phyloP scores from a whole-genome alignment of 1,284 basidiomycete species.

The Pascua guehoae region DNA sequence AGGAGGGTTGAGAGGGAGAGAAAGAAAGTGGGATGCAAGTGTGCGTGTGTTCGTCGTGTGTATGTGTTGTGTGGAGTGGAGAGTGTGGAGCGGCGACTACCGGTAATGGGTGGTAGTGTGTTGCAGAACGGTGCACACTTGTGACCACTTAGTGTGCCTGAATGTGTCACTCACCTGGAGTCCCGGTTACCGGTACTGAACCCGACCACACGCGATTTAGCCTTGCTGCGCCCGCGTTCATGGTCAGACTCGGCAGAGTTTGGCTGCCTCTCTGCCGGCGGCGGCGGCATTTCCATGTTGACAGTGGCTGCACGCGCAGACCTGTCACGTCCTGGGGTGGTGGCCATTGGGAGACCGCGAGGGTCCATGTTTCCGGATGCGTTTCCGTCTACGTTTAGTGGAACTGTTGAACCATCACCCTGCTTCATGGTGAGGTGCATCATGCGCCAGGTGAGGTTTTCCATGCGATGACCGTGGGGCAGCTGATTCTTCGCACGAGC shows the following conservation, averaged over 20 bases:
- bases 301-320: no score
- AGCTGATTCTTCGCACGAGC: conserved; percentile 79
- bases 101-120: no score
- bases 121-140: no score
- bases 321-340: no score
- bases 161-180: conserved; percentile 15
- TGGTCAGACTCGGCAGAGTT: conserved; percentile 11
- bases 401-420: conserved; percentile 18
- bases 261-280: no score
- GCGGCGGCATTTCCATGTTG: no score
- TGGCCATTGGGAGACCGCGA: no score
- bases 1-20: no score
- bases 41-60: no score
- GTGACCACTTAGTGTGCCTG: not conserved
- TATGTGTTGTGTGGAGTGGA: no score
- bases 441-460: conserved; percentile 96
- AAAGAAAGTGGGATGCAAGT: no score
- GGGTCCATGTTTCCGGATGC: not conserved
- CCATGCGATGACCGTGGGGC: conserved; percentile 91
- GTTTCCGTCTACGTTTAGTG: not conserved
- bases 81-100: no score
- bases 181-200: conserved; percentile 42
- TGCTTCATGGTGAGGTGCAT: conserved; percentile 85
- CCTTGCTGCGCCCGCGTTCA: conserved; percentile 55
- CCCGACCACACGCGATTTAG: conserved; percentile 52